Evolutionary conservation across 2,329 filamentous ascomycete genomes (phyloP).

Genomic region (Beauveria australis): DNA sequence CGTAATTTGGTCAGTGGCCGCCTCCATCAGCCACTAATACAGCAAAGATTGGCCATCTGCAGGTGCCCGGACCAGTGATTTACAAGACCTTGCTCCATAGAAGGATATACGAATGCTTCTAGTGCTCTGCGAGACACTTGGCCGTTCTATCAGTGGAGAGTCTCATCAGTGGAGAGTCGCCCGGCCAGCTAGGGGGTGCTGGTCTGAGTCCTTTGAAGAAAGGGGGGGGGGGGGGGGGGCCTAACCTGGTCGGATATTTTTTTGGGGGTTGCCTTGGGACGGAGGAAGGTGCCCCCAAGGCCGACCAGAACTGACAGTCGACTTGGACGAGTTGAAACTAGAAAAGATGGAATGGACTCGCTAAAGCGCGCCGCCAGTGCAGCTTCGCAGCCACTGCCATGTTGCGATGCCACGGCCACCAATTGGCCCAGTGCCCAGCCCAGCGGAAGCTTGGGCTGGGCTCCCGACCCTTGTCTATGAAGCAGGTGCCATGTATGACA

Average conservation of each 20-base stretch:
- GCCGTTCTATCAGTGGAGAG: neutral
- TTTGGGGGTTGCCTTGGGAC: neutral
- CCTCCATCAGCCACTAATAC: neutral
- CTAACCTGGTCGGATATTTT: neutral
- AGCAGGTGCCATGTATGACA: neutral
- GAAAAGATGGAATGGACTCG: neutral
- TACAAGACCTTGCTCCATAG: neutral
- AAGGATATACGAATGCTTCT: constrained; percentile 3
- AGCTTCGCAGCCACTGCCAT: neutral
- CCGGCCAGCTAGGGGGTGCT: neutral
- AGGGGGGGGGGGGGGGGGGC: neutral
- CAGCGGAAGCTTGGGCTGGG: neutral
- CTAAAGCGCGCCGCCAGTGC: neutral
- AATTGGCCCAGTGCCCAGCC: neutral
- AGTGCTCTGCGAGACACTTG: constrained; percentile 1
- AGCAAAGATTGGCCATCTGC: neutral
- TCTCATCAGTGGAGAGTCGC: neutral
- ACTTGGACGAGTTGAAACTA: neutral
- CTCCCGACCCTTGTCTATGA: neutral
- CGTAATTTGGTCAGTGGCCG: neutral
- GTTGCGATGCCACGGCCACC: neutral
- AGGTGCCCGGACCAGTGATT: neutral
- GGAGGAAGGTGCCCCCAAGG: neutral
- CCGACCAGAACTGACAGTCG: neutral
- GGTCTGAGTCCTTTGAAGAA: neutral